Percentiles rank a stretch among this genome's conserved stretches.
Conservation (phyloP, 208 protist species). For the Entamoeba histolytica region DNA sequence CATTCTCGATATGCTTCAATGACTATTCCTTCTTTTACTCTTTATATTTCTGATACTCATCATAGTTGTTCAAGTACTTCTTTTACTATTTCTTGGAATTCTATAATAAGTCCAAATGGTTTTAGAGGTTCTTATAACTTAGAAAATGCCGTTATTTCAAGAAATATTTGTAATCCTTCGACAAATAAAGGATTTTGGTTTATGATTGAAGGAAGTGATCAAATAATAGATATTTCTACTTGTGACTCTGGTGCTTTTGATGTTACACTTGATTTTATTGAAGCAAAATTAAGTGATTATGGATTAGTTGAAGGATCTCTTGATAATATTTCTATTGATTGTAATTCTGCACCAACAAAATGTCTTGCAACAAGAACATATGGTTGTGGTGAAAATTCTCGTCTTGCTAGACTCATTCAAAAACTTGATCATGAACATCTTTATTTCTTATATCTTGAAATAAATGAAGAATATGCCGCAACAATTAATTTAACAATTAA, state of each 20-base stretch:
- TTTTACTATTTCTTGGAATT: not conserved
- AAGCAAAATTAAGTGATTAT: not conserved
- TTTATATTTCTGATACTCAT: not conserved
- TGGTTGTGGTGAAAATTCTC: too few species aligned
- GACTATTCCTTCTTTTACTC: not conserved
- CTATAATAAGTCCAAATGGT: not conserved
- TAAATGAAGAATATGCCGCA: too few species aligned
- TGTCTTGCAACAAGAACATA: too few species aligned
- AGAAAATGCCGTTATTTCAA: not conserved
- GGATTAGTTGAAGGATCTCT: not conserved
- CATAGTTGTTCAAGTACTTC: not conserved
- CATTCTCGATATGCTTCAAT: not conserved
- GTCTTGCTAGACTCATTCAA: too few species aligned
- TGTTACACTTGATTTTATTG: not conserved
- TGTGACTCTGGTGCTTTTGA: not conserved
- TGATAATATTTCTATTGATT: not conserved
- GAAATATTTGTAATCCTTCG: not conserved
- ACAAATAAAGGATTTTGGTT: not conserved
- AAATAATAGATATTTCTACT: not conserved
- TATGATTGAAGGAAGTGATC: not conserved
- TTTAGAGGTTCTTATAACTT: not conserved
- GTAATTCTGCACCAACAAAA: too few species aligned
- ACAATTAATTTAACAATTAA: too few species aligned
- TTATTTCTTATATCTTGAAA: too few species aligned
- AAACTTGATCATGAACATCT: too few species aligned